A percentile compares a stretch with the other conserved stretches of the same genome.
These are phyloP conservation scores for Candida anutae DNA, from an alignment of 1,139 yeast species.

Conservation along the genomic window DNA sequence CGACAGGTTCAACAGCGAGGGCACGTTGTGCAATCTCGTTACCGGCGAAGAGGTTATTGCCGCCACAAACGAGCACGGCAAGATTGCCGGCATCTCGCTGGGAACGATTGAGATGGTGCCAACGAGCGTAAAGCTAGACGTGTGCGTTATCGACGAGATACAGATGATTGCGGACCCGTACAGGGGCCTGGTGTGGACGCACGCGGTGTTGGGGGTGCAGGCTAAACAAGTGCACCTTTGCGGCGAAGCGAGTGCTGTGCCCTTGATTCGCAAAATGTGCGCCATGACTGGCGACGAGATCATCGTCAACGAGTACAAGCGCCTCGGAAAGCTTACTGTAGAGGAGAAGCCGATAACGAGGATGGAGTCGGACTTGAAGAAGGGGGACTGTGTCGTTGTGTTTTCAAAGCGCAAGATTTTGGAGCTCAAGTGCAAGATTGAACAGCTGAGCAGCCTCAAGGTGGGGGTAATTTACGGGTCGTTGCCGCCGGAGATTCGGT, in stretches of 20 bases:
- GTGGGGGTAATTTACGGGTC: conserved; percentile 95
- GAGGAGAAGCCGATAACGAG: conserved; percentile 26
- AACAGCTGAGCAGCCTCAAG: conserved; percentile 48
- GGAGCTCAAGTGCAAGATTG: conserved; percentile 58
- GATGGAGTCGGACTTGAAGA: conserved; percentile 30
- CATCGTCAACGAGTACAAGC: conserved; percentile 55
- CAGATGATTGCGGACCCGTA: conserved; percentile 81
- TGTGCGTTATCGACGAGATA: conserved; percentile 90
- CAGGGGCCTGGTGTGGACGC: conserved; percentile 95
- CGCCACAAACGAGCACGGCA: conserved; percentile 60
- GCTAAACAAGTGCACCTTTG: conserved; percentile 87
- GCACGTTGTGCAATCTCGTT: conserved; percentile 67
- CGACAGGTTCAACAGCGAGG: conserved; percentile 64
- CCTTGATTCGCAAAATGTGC: conserved; percentile 51
- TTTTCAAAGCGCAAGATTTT: conserved; percentile 71
- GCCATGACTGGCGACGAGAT: conserved; percentile 74
- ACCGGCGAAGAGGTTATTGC: conserved; percentile 92
- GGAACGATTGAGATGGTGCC: conserved; percentile 96
- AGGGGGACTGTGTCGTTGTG: conserved; percentile 87
- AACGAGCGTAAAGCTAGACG: conserved; percentile 57
- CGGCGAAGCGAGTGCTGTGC: conserved; percentile 83
- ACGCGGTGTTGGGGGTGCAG: conserved; percentile 78
- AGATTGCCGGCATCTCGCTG: conserved; percentile 63
- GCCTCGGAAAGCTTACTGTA: conserved; percentile 67
- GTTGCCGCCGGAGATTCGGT: conserved; percentile 89